These are phyloP conservation scores for Schizopora paradoxa DNA, from an alignment of 1,284 basidiomycete genomes.

Conservation along the genomic window DNA sequence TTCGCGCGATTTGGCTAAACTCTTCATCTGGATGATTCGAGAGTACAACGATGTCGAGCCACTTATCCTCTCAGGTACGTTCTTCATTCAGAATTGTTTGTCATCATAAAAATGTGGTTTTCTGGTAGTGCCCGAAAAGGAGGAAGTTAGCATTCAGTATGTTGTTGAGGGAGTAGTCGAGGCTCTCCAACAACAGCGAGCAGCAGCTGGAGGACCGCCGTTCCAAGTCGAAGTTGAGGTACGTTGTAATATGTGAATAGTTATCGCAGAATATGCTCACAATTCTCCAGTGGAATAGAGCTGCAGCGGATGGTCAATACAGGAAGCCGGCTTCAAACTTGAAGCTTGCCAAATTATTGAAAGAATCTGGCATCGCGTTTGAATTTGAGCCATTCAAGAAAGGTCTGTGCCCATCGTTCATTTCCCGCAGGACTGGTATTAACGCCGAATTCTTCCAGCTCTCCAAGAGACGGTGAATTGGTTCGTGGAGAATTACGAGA, in stretches of 20 bases:
- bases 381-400: slow-evolving; percentile 81
- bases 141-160: slow-evolving; percentile 84
- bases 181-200: slow-evolving; percentile 49
- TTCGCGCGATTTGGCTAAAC: slow-evolving; percentile 86
- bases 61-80: slow-evolving; percentile 75
- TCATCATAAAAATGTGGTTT: slow-evolving; percentile 1
- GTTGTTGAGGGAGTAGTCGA: slow-evolving; percentile 82
- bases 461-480: slow-evolving; percentile 68
- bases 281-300: slow-evolving; percentile 32
- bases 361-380: slow-evolving; percentile 48
- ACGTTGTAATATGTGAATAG: not conserved
- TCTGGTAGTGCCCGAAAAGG: slow-evolving; percentile 71
- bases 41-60: slow-evolving; percentile 88
- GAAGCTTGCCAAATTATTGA: slow-evolving; percentile 64
- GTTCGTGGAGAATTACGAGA: slow-evolving; percentile 74
- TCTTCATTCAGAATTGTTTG: not conserved
- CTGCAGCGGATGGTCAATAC: slow-evolving; percentile 74
- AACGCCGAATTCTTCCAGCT: slow-evolving; percentile 36
- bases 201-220: slow-evolving; percentile 34
- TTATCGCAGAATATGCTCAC: slow-evolving; percentile 47
- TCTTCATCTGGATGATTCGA: slow-evolving; percentile 87
- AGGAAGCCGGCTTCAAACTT: slow-evolving; percentile 91
- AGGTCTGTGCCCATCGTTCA: slow-evolving; percentile 39
- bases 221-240: slow-evolving; percentile 13
- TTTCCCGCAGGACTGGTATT: not conserved